Evolutionary conservation across 768 basidiomycete genomes (phyloP).

Genomic region (Hygrophoropsis aurantiaca): DNA sequence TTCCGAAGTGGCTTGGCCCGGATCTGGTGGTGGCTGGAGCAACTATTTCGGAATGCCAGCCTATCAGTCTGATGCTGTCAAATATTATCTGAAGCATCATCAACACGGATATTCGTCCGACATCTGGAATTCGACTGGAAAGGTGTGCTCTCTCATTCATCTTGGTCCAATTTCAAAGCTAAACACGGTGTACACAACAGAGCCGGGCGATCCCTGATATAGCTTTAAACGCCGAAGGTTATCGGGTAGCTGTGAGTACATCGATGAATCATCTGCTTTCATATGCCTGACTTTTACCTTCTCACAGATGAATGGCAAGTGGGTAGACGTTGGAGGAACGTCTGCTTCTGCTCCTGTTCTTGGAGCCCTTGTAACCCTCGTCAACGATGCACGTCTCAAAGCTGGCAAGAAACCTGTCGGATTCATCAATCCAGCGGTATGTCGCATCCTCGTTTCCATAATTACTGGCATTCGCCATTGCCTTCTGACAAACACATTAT

Average conservation of each 20-base stretch:
- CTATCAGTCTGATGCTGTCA: slow-evolving; percentile 11
- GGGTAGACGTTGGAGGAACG: no score
- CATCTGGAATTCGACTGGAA: background rate
- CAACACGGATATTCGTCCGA: background rate
- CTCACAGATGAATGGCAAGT: no score
- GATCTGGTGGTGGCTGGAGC: slow-evolving; percentile 8
- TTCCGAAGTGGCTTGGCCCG: slow-evolving; percentile 18
- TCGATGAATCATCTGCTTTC: no score
- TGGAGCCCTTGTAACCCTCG: slow-evolving; percentile 55
- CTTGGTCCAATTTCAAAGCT: no score
- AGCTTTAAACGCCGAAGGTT: no score
- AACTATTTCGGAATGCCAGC: slow-evolving; percentile 11
- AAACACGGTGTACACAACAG: no score
- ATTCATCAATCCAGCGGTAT: slow-evolving; percentile 55
- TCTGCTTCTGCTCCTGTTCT: slow-evolving; percentile 61
- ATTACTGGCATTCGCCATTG: background rate
- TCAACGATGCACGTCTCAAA: slow-evolving; percentile 61
- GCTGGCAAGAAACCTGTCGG: slow-evolving; percentile 48
- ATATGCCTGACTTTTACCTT: no score
- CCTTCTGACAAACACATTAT: slow-evolving; percentile 19
- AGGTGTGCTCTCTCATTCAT: no score
- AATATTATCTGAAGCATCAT: slow-evolving; percentile 6
- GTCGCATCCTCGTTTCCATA: no score
- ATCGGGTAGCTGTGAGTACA: no score
- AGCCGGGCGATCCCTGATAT: no score